Percentiles rank a stretch among this genome's conserved stretches.
Evolutionary conservation across 2,329 filamentous ascomycete species (phyloP).

Genomic region (Westerdykella aurantiaca): DNA sequence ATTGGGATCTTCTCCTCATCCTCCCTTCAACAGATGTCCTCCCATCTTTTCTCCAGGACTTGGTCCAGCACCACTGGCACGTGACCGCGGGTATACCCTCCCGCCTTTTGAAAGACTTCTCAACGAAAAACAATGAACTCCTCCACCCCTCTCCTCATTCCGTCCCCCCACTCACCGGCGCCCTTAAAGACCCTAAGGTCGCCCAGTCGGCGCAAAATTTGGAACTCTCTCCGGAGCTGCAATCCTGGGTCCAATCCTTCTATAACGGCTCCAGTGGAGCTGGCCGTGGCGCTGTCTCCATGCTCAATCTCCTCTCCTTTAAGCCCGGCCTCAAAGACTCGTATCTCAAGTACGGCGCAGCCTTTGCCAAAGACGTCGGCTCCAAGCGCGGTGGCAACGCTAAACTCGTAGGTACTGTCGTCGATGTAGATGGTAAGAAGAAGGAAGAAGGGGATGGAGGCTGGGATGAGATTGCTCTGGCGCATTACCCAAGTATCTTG

Average conservation of each 20-base stretch:
- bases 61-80: slow-evolving; percentile 31
- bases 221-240: slow-evolving; percentile 49
- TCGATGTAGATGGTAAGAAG: slow-evolving; percentile 22
- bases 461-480: slow-evolving; percentile 61
- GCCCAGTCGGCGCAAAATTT: slow-evolving; percentile 45
- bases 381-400: slow-evolving; percentile 51
- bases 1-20: slow-evolving; percentile 48
- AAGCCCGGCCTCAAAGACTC: slow-evolving; percentile 45
- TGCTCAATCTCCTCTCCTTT: slow-evolving; percentile 60
- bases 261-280: slow-evolving; percentile 9
- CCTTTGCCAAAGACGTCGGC: slow-evolving; percentile 47
- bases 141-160: slow-evolving; percentile 33
- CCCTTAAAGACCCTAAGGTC: slow-evolving; percentile 25
- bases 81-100: slow-evolving; percentile 43
- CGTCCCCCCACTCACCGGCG: slow-evolving; percentile 35
- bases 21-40: slow-evolving; percentile 27
- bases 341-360: slow-evolving; percentile 56
- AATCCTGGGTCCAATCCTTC: slow-evolving; percentile 45
- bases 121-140: slow-evolving; percentile 32
- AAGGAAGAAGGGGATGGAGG: slow-evolving; percentile 22
- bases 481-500: slow-evolving; percentile 57
- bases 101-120: slow-evolving; percentile 36
- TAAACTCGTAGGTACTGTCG: slow-evolving; percentile 57
- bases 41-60: slow-evolving; percentile 16
- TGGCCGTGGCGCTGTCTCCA: slow-evolving; percentile 48